Evolutionary conservation across 768 basidiomycete genomes (phyloP).

Genomic region (Leccinum aurantiacum): DNA sequence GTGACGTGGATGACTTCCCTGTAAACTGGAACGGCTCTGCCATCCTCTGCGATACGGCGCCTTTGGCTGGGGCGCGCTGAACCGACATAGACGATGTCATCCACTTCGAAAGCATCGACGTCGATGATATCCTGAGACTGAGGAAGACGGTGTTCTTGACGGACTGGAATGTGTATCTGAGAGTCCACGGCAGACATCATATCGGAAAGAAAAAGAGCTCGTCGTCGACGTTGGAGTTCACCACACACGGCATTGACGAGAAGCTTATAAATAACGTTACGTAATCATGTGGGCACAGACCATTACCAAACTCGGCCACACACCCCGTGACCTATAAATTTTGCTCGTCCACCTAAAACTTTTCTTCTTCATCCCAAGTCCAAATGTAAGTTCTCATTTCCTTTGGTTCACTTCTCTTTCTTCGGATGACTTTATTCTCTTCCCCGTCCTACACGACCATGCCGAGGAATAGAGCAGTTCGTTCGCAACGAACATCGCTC

Average conservation of each 20-base stretch:
- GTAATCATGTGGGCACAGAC: conserved; percentile 33
- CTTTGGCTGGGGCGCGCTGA: conserved; percentile 27
- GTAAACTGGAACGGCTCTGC: conserved; percentile 17
- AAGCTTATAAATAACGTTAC: conserved; percentile 22
- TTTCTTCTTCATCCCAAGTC: background rate
- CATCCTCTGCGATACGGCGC: conserved; percentile 26
- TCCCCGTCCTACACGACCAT: conserved; percentile 92
- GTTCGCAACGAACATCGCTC: conserved; percentile 74
- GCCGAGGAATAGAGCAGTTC: conserved; percentile 78
- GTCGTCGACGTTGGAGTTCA: conserved; percentile 24
- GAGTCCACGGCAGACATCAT: conserved; percentile 25
- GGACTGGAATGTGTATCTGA: background rate
- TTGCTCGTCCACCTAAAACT: background rate
- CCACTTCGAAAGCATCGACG: conserved; percentile 42
- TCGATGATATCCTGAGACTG: conserved; percentile 41
- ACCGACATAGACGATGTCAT: conserved; percentile 30
- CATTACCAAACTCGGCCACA: conserved; percentile 31
- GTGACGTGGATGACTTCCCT: conserved; percentile 35
- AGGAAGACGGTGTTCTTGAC: conserved; percentile 15
- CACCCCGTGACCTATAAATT: conserved; percentile 29
- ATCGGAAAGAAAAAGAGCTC: background rate
- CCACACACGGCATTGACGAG: background rate
- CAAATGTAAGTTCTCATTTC: conserved; percentile 14
- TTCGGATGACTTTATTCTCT: conserved; percentile 80
- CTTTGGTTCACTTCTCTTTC: background rate